Conservation (phyloP, 371 early-diverging fungal species). For the Catenaria anguillulae region DNA sequence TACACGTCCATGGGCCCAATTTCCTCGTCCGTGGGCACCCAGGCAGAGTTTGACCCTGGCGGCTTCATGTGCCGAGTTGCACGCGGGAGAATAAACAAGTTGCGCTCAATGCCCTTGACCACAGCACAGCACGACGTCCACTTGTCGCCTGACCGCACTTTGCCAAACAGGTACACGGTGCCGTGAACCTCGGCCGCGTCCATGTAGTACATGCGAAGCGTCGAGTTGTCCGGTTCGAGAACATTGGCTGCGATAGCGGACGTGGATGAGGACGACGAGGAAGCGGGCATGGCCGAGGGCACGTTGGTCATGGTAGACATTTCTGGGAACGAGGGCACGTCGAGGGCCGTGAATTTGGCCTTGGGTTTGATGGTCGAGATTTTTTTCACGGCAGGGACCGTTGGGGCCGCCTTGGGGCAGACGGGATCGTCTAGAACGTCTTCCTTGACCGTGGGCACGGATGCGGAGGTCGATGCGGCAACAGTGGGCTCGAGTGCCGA, state of each 20-base stretch:
- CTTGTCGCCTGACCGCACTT: conserved; percentile 36
- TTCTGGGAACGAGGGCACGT: neutral
- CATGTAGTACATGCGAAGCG: conserved; percentile 78
- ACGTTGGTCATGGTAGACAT: neutral
- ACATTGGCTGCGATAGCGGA: too few species aligned
- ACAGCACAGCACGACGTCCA: conserved; percentile 70
- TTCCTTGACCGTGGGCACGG: neutral
- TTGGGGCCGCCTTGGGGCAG: neutral
- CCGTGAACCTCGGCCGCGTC: conserved; percentile 81
- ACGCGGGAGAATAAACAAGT: conserved; percentile 75
- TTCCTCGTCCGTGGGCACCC: conserved; percentile 27
- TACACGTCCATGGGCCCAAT: conserved; percentile 53
- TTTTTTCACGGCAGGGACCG: neutral
- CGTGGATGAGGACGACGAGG: neutral
- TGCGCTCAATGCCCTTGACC: conserved; percentile 68
- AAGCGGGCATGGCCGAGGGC: neutral
- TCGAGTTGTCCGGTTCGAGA: conserved; percentile 41
- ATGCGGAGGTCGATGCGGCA: too few species aligned
- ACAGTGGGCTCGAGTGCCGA: too few species aligned
- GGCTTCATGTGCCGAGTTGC: conserved; percentile 7
- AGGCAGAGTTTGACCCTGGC: conserved; percentile 27
- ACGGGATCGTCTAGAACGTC: neutral
- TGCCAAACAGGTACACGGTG: conserved; percentile 78
- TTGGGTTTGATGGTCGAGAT: conserved; percentile 3
- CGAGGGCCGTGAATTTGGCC: neutral